Percentiles rank a stretch among this genome's conserved stretches.
Conservation (phyloP, 345 rosid genomes). For the Dovyalis caffra region DNA sequence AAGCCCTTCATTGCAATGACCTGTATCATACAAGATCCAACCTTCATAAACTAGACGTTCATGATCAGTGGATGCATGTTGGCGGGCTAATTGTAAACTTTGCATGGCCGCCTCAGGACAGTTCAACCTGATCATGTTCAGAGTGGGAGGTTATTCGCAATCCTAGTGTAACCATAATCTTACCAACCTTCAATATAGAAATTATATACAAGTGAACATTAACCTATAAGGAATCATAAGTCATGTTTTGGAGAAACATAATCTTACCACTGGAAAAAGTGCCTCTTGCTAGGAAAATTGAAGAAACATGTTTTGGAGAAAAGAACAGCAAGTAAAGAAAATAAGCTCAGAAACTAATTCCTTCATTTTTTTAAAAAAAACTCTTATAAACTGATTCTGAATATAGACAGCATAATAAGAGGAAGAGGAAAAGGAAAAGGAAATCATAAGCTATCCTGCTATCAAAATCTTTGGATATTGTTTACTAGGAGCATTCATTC, state of each 20-base stretch:
- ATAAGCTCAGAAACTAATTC: not conserved
- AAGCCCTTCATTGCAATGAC: slow-evolving; percentile 93
- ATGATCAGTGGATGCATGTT: slow-evolving; percentile 80
- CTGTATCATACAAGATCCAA: slow-evolving; percentile 96
- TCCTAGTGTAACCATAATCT: not conserved
- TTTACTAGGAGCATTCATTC: not conserved
- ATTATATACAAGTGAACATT: not conserved
- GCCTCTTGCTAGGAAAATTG: not conserved
- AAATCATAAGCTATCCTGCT: not conserved
- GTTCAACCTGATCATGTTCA: slow-evolving; percentile 60
- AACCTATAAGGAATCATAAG: not conserved
- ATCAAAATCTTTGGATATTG: not conserved
- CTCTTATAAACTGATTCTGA: not conserved
- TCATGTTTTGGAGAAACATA: no score
- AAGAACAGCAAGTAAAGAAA: slow-evolving; percentile 9
- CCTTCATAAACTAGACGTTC: slow-evolving; percentile 95
- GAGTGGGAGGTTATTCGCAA: not conserved
- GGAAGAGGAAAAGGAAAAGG: not conserved
- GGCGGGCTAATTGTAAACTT: slow-evolving; percentile 87
- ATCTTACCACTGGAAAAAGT: not conserved
- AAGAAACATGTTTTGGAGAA: not conserved
- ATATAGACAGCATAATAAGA: not conserved
- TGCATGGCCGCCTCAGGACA: slow-evolving; percentile 98
- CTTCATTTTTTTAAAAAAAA: no score
- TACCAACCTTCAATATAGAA: slow-evolving; percentile 10